Evolutionary conservation across 2,329 filamentous ascomycete species (phyloP).

Genomic region (Celoporthe dispersa): DNA sequence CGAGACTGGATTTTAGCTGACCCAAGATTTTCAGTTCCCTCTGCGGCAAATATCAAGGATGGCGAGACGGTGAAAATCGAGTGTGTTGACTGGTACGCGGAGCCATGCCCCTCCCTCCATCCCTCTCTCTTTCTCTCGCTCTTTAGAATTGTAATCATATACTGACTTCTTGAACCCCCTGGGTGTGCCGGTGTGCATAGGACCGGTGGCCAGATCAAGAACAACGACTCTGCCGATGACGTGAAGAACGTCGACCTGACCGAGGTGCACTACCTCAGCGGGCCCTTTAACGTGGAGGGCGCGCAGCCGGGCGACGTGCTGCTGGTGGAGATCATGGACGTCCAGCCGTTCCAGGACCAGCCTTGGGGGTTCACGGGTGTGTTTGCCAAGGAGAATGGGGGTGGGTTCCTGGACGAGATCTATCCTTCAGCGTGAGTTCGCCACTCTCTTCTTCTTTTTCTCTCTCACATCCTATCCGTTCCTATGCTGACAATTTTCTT

Average conservation of each 20-base stretch:
- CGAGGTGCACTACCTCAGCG: conserved; percentile 83
- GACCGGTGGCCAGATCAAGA: conserved; percentile 81
- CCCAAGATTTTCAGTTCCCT: conserved; percentile 67
- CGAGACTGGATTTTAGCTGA: conserved; percentile 9
- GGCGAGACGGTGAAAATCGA: conserved; percentile 92
- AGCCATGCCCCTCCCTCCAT: neutral
- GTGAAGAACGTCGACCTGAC: conserved; percentile 84
- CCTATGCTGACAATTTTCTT: neutral
- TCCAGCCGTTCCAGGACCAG: conserved; percentile 82
- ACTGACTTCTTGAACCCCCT: conserved; percentile 6
- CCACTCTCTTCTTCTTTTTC: conserved; percentile 9
- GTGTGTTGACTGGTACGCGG: conserved; percentile 75
- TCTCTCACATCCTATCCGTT: neutral
- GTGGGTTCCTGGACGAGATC: conserved; percentile 85
- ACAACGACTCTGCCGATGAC: conserved; percentile 90
- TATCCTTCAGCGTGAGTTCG: conserved; percentile 77
- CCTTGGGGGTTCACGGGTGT: conserved; percentile 91
- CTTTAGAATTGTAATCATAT: neutral
- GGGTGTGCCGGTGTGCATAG: conserved; percentile 36
- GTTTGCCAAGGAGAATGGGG: conserved; percentile 80
- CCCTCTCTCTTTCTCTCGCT: neutral
- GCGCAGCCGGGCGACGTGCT: conserved; percentile 85
- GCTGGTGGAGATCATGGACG: conserved; percentile 88
- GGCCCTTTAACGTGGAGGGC: conserved; percentile 84
- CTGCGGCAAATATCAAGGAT: conserved; percentile 72